A percentile compares a stretch with the other conserved stretches of the same genome.
Evolutionary conservation across 331 rosid species (phyloP).

Genomic region (Erythrophleum ivorense): DNA sequence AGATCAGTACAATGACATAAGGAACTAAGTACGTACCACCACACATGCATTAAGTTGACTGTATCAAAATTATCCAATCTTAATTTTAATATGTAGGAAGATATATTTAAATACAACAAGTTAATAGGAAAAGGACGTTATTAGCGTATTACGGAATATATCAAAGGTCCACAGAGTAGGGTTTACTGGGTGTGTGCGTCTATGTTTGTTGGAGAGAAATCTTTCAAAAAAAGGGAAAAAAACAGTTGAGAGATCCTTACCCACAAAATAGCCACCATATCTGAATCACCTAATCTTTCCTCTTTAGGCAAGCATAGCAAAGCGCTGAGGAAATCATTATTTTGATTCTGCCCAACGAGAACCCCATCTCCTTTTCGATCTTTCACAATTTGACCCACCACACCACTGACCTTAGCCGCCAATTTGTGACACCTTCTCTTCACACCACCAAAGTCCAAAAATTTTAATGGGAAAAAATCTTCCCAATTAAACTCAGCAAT

Average conservation of each 20-base stretch:
- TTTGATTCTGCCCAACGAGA: not conserved
- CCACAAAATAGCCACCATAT: constrained; percentile 71
- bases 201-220: not conserved
- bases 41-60: not conserved
- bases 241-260: constrained; percentile 36
- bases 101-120: no score
- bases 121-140: not conserved
- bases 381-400: constrained; percentile 58
- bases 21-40: not conserved
- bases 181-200: not conserved
- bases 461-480: constrained; percentile 60
- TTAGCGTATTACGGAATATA: not conserved
- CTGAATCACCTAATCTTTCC: constrained; percentile 58
- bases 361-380: constrained; percentile 41
- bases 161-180: not conserved
- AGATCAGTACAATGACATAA: not conserved
- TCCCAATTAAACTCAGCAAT: constrained; percentile 62
- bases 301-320: constrained; percentile 58
- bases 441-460: constrained; percentile 68
- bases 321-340: constrained; percentile 62
- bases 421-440: constrained; percentile 62
- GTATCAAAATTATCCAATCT: not conserved
- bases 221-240: not conserved
- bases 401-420: constrained; percentile 52
- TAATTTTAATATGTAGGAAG: no score